Conservation (phyloP, 1,139 yeast species). For the Pichia inconspicua region DNA sequence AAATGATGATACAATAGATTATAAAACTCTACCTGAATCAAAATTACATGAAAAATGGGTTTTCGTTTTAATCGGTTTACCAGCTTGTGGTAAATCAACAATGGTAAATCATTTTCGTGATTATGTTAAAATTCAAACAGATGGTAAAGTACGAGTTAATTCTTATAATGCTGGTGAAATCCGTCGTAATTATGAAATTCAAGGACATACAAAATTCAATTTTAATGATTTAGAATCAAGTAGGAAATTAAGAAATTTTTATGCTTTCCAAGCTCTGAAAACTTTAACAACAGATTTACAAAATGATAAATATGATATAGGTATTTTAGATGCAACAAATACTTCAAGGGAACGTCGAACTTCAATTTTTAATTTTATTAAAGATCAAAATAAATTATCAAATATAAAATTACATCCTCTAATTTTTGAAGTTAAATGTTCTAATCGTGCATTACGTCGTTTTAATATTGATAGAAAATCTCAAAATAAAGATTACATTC, state of each 20-base stretch:
- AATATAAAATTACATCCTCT: slow-evolving; percentile 24
- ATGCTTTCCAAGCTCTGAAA: slow-evolving; percentile 52
- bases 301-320: slow-evolving; percentile 43
- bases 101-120: slow-evolving; percentile 44
- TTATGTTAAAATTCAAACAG: slow-evolving; percentile 29
- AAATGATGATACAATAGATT: not conserved
- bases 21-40: not conserved
- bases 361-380: slow-evolving; percentile 18
- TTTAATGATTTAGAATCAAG: slow-evolving; percentile 36
- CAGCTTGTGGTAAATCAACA: slow-evolving; percentile 68
- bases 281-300: slow-evolving; percentile 41
- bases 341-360: slow-evolving; percentile 43
- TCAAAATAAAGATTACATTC: slow-evolving; percentile 27
- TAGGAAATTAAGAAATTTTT: slow-evolving; percentile 38
- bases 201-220: slow-evolving; percentile 32
- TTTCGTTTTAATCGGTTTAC: slow-evolving; percentile 56
- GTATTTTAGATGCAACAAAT: slow-evolving; percentile 61
- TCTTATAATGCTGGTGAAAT: slow-evolving; percentile 53
- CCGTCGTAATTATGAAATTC: slow-evolving; percentile 29
- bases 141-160: slow-evolving; percentile 29
- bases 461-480: slow-evolving; percentile 61
- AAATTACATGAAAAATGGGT: slow-evolving; percentile 30
- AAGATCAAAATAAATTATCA: slow-evolving; percentile 11
- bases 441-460: slow-evolving; percentile 34
- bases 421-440: slow-evolving; percentile 40